Conservation (phyloP, 176 grass and related monocot genomes). For the Bonia amplexicaulis region DNA sequence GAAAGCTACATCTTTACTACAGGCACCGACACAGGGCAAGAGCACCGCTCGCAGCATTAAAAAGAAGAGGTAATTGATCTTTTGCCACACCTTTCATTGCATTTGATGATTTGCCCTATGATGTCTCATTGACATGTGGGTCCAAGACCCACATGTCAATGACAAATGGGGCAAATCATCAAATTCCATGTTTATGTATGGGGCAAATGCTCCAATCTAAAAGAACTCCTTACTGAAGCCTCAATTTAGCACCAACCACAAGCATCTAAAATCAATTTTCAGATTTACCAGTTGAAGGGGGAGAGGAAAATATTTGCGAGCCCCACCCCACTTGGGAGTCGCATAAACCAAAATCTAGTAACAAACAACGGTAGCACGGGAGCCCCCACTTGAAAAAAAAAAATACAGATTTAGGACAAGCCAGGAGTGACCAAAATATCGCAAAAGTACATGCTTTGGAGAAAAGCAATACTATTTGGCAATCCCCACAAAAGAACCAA, state of each 20-base stretch:
- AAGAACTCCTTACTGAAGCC: constrained; percentile 3
- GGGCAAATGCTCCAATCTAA: too few species aligned
- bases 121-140: too few species aligned
- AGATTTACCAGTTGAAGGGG: neutral
- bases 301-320: constrained; percentile 3
- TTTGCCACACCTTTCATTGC: too few species aligned
- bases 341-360: constrained; percentile 27
- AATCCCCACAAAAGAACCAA: constrained; percentile 24
- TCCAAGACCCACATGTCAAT: too few species aligned
- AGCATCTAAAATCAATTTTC: neutral
- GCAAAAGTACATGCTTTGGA: neutral
- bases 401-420: constrained; percentile 1
- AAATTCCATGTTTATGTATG: too few species aligned
- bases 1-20: constrained; percentile 27
- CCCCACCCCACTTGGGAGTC: constrained; percentile 14
- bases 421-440: constrained; percentile 18
- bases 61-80: too few species aligned
- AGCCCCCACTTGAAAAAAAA: constrained; percentile 25
- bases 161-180: too few species aligned
- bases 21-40: constrained; percentile 25
- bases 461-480: neutral
- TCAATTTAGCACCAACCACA: neutral
- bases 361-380: neutral
- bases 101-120: too few species aligned
- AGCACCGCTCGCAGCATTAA: constrained; percentile 20